Percentiles rank a stretch among this genome's conserved stretches.
Evolutionary conservation across 129 eudicot species (phyloP).

Genomic region (Pseudognaphalium luteoalbum): DNA sequence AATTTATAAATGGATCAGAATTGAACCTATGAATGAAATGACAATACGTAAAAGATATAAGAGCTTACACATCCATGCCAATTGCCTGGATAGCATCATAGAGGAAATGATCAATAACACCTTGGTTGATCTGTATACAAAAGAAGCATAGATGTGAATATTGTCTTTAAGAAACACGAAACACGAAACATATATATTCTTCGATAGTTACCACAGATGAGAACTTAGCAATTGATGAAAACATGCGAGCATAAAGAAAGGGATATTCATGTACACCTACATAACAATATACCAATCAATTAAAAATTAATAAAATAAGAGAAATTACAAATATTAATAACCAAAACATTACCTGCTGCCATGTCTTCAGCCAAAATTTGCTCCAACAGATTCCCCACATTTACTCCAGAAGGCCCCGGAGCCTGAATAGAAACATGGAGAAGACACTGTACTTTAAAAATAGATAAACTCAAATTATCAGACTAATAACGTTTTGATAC

Average conservation of each 20-base stretch:
- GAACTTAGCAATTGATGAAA: constrained; percentile 79
- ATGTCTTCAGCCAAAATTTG: constrained; percentile 73
- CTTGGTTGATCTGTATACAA: constrained; percentile 58
- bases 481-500: neutral
- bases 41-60: neutral
- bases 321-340: neutral
- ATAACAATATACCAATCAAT: constrained; percentile 22
- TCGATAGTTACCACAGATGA: constrained; percentile 69
- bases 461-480: constrained; percentile 18
- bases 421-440: constrained; percentile 39
- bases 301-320: constrained; percentile 8
- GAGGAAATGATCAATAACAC: constrained; percentile 67
- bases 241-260: constrained; percentile 89
- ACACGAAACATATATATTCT: neutral
- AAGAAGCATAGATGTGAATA: constrained; percentile 23
- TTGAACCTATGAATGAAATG: neutral
- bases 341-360: constrained; percentile 59
- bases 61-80: constrained; percentile 87
- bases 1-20: neutral
- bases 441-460: constrained; percentile 9
- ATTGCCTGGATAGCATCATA: constrained; percentile 76
- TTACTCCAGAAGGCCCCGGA: constrained; percentile 46
- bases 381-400: constrained; percentile 62
- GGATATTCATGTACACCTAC: constrained; percentile 86
- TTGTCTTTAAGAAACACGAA: constrained; percentile 4